phyloP scores from a whole-genome alignment of 176 grass and related monocot species.

The Zoysia japonica region DNA sequence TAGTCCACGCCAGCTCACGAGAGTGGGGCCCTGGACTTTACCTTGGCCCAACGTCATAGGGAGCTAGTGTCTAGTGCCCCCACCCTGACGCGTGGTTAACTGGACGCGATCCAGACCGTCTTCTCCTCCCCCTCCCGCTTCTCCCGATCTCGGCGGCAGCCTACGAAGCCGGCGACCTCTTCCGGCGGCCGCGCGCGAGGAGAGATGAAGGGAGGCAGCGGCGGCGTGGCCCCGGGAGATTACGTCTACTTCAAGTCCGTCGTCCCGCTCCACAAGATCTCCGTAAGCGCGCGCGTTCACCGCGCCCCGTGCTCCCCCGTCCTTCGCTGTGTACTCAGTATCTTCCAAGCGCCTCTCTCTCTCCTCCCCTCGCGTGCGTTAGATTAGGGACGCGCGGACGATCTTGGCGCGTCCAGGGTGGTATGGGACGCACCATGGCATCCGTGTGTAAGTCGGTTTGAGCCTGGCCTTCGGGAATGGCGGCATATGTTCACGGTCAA shows the following conservation, averaged over 20 bases:
- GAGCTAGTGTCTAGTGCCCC: no score
- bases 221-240: slow-evolving; percentile 64
- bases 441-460: slow-evolving; percentile 12
- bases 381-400: neutral
- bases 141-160: slow-evolving; percentile 1
- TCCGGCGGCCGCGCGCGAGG: neutral
- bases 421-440: neutral
- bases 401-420: neutral
- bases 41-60: neutral
- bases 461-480: neutral
- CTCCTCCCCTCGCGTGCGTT: neutral
- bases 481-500: slow-evolving; percentile 15
- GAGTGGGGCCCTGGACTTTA: neutral
- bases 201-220: slow-evolving; percentile 41
- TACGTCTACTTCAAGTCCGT: slow-evolving; percentile 94
- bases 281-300: slow-evolving; percentile 40
- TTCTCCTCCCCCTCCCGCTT: neutral
- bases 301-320: neutral
- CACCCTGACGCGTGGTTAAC: neutral
- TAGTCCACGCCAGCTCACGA: neutral
- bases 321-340: neutral
- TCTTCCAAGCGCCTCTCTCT: neutral
- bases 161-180: neutral
- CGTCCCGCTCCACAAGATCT: slow-evolving; percentile 96
- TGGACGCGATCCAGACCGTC: slow-evolving; percentile 4